Conservation (phyloP, 2,329 filamentous ascomycete genomes). For the Ceratocystiopsis brevicomis region DNA sequence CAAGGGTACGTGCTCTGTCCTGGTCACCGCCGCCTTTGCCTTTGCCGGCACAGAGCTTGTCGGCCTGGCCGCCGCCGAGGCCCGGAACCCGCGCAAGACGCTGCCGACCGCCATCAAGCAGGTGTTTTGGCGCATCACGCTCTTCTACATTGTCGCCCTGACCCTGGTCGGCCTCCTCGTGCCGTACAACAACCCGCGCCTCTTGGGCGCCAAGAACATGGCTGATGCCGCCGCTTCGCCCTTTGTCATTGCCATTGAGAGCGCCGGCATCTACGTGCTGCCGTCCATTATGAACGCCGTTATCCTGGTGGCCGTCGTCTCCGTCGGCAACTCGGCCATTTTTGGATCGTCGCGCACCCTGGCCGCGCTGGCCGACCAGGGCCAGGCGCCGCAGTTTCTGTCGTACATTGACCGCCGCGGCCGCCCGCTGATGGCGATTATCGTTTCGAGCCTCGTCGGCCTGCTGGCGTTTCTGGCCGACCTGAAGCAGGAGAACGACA, state of each 20-base stretch:
- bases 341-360: constrained; percentile 85
- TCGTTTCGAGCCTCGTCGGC: constrained; percentile 46
- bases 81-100: constrained; percentile 60
- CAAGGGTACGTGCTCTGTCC: constrained; percentile 63
- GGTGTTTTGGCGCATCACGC: constrained; percentile 82
- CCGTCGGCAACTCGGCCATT: constrained; percentile 78
- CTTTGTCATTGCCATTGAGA: constrained; percentile 81
- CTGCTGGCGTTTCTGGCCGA: constrained; percentile 63
- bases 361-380: constrained; percentile 73
- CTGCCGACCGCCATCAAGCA: constrained; percentile 79
- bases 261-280: constrained; percentile 62
- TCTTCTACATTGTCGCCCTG: constrained; percentile 78
- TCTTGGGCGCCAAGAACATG: constrained; percentile 38
- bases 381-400: constrained; percentile 59
- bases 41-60: constrained; percentile 62
- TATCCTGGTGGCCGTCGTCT: constrained; percentile 76
- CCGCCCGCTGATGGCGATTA: constrained; percentile 57
- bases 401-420: constrained; percentile 70
- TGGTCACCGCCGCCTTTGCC: constrained; percentile 59
- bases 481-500: constrained; percentile 34
- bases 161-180: constrained; percentile 68
- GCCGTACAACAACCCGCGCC: constrained; percentile 45
- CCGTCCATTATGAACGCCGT: constrained; percentile 90
- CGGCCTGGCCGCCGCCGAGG: constrained; percentile 59
- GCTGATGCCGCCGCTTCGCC: constrained; percentile 61